Conservation (phyloP, 2,329 filamentous ascomycete genomes). For the Emergomyces orientalis region DNA sequence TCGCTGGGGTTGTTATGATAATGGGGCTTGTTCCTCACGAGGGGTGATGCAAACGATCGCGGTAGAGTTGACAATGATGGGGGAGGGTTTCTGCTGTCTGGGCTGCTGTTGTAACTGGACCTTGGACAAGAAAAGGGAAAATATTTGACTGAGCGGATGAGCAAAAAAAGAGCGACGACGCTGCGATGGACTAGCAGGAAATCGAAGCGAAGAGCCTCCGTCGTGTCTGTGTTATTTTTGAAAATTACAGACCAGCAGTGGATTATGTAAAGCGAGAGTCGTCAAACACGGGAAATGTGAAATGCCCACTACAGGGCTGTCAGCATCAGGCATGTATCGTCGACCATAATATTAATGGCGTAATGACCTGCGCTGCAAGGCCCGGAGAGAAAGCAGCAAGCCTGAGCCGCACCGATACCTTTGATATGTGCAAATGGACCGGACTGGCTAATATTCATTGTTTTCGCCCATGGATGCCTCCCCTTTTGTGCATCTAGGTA, state of each 20-base stretch:
- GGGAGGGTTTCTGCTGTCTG: neutral
- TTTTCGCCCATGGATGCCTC: neutral
- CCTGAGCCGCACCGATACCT: neutral
- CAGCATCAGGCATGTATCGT: neutral
- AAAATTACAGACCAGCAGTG: neutral
- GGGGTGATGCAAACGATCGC: neutral
- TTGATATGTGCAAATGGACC: neutral
- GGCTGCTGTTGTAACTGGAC: neutral
- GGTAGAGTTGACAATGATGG: neutral
- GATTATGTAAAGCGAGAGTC: conserved; percentile 1
- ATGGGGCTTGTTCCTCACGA: neutral
- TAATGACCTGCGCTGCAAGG: neutral
- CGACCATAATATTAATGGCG: neutral
- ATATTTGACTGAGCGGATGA: neutral
- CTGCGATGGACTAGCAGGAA: neutral
- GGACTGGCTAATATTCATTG: neutral
- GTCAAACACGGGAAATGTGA: neutral
- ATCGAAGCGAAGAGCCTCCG: neutral
- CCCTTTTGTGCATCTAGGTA: neutral
- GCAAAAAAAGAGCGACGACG: neutral
- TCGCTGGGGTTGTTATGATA: neutral
- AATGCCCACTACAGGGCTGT: neutral
- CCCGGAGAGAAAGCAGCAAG: neutral
- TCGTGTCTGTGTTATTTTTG: neutral
- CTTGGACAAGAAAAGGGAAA: neutral